Conservation (phyloP, 2,329 filamentous ascomycete genomes). For the Venturia asperata region DNA sequence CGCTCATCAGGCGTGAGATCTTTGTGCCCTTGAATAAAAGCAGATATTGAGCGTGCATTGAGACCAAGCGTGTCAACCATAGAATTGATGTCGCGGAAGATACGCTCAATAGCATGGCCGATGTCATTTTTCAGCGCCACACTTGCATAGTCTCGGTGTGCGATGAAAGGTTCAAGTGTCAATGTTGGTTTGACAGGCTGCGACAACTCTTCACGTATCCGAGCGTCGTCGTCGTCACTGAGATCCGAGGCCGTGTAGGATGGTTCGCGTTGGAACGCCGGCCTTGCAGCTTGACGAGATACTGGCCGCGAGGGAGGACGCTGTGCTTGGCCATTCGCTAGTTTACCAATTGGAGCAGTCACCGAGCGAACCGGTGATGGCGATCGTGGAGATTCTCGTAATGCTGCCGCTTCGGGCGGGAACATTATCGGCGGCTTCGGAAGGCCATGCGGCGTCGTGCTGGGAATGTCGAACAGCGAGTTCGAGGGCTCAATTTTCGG, state of each 20-base stretch:
- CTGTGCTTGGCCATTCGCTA: constrained; percentile 7
- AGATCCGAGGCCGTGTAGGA: constrained; percentile 29
- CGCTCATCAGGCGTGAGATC: constrained; percentile 49
- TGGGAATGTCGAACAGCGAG: not conserved
- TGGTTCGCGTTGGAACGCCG: constrained; percentile 1
- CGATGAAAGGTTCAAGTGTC: constrained; percentile 61
- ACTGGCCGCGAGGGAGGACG: constrained; percentile 16
- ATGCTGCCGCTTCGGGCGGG: constrained; percentile 27
- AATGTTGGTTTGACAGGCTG: constrained; percentile 56
- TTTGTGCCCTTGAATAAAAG: constrained; percentile 58
- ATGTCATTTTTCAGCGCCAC: constrained; percentile 24
- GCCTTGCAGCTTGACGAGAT: constrained; percentile 2
- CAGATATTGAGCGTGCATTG: constrained; percentile 62
- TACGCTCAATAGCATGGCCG: constrained; percentile 42
- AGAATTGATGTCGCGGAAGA: constrained; percentile 75
- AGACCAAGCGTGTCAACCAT: constrained; percentile 93
- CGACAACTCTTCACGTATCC: constrained; percentile 55
- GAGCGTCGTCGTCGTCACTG: constrained; percentile 62
- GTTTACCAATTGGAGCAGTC: constrained; percentile 40
- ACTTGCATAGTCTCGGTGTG: constrained; percentile 41
- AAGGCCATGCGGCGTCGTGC: constrained; percentile 10
- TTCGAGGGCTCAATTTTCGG: not conserved
- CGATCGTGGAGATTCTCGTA: constrained; percentile 56
- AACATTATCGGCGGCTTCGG: constrained; percentile 47
- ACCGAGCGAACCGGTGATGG: constrained; percentile 62